Percentiles rank a stretch among this genome's conserved stretches.
Conservation (phyloP, 2,329 filamentous ascomycete species). For the Microsporum audouinii region DNA sequence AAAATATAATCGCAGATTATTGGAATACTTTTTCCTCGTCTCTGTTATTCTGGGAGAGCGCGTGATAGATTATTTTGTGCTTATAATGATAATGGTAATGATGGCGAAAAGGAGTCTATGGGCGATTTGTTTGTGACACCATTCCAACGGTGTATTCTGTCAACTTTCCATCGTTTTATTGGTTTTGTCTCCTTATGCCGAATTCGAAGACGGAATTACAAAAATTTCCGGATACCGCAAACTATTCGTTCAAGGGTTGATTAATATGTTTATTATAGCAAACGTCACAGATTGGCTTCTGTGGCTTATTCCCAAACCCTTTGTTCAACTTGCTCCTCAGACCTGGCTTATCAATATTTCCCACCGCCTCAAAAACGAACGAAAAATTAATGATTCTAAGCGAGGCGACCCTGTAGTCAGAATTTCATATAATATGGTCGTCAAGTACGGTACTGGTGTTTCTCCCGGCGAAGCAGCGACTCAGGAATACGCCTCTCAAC, state of each 20-base stretch:
- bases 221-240: neutral
- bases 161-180: neutral
- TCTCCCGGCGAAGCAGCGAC: slow-evolving; percentile 11
- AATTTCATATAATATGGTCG: slow-evolving; percentile 13
- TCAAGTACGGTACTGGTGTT: slow-evolving; percentile 16
- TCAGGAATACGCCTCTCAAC: slow-evolving; percentile 16
- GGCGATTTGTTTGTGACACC: neutral
- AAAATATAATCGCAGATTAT: neutral
- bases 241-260: neutral
- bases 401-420: slow-evolving; percentile 10
- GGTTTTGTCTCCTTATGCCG: neutral
- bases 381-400: neutral
- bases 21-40: neutral
- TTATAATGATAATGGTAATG: neutral
- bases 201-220: neutral
- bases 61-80: neutral
- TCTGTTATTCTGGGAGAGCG: neutral
- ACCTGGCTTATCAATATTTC: slow-evolving; percentile 6
- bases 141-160: neutral
- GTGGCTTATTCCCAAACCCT: neutral
- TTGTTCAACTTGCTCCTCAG: slow-evolving; percentile 5
- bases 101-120: neutral
- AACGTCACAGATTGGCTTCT: neutral
- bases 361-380: neutral
- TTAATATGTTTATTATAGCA: neutral